Conservation (phyloP, 2,329 filamentous ascomycete species). For the Fragosphaeria purpurea region DNA sequence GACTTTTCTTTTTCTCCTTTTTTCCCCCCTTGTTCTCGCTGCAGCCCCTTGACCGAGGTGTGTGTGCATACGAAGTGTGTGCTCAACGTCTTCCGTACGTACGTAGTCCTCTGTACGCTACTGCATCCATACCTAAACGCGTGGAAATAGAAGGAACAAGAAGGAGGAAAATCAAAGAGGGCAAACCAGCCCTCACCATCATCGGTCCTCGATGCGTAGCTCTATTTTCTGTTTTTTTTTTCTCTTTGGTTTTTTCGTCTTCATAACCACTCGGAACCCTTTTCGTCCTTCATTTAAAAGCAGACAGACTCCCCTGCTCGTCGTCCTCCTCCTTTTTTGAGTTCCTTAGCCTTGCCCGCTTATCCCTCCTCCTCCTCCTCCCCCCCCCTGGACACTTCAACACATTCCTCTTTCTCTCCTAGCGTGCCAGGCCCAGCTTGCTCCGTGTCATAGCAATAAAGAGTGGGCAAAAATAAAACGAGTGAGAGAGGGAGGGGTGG, state of each 20-base stretch:
- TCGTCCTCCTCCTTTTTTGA: too few species aligned
- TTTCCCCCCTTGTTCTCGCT: not conserved
- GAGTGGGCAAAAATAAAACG: not conserved
- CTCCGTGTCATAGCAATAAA: too few species aligned
- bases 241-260: too few species aligned
- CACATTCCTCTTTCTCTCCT: not conserved
- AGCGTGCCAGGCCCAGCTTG: not conserved
- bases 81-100: not conserved
- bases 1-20: slow-evolving; percentile 1
- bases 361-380: not conserved
- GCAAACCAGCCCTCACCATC: too few species aligned
- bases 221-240: too few species aligned
- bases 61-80: not conserved
- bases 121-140: not conserved
- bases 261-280: too few species aligned
- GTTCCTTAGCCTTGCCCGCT: too few species aligned
- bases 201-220: too few species aligned
- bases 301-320: too few species aligned
- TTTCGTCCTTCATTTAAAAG: too few species aligned
- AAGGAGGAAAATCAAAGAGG: too few species aligned
- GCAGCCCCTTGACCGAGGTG: slow-evolving; percentile 3
- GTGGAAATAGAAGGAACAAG: too few species aligned
- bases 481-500: not conserved
- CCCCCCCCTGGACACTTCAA: not conserved
- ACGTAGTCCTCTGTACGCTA: not conserved